Base-by-base conservation (phyloP, 2,329 filamentous ascomycete species). In the Ophiosphaerella herpotricha region DNA sequence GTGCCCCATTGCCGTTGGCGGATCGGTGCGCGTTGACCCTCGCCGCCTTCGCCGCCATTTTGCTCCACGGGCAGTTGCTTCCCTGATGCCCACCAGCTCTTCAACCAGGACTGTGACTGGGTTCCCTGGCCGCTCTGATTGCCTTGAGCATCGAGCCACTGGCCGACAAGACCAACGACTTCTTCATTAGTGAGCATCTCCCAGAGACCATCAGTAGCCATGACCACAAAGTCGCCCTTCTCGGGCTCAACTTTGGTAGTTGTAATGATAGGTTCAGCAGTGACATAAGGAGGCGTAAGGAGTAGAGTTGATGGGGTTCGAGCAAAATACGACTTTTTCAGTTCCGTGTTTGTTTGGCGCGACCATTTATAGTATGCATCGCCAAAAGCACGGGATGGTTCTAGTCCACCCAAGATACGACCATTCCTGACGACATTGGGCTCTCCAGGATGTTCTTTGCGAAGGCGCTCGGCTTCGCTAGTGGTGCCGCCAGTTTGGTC, bases 131-230 rank as follows among this genome's bases (percentile, higher is more conserved):
- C 67, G 43, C 52, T 70, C 57, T 58, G 73, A 55, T 44, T 72
- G 56, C 61, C 77, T 70, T 97, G 89, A 18, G 84, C 85, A 72
- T 99, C 94, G 40, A 99, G 85, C 94, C 94, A 99, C 73, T 96
- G 91, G 13, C 93, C 95, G 4, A 99, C 94, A 2, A 99, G 84
- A 0, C 94, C 94, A 43, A 99, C 89, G 1, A 97, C 94, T 77
- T 99, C 94, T 70, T 99, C 94, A 66, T 97, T 99, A 40, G 91
- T 97, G 54, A 99, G 81, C 94, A 97, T 97, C 76, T 99, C 94
- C 94, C 94, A 99, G 1, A 99, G 81, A 4, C 94, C 94, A 70
- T 99, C 94, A 0, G 94, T 97, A 18, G 94, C 94, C 80, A 99
- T 87, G 54, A 99, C 93, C 11, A 99, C 81, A 65, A 99, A 99